Evolutionary conservation across 1,284 basidiomycete species (phyloP).

Genomic region (Coniferiporia sulphurascens): DNA sequence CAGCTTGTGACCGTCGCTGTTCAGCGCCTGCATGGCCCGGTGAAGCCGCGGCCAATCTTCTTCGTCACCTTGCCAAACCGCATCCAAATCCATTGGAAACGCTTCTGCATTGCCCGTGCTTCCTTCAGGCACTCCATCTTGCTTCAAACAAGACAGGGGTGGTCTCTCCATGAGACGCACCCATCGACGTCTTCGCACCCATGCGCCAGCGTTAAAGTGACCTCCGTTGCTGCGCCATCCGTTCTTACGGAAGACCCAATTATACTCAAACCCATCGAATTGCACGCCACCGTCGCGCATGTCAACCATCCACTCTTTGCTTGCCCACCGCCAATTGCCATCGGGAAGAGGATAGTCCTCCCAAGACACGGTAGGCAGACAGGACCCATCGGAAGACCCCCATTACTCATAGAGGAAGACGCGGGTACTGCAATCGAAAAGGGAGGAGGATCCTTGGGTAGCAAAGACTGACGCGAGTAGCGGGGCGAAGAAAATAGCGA

Average conservation of each 20-base stretch:
- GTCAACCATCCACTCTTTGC: constrained; percentile 77
- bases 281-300: constrained; percentile 78
- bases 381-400: constrained; percentile 10
- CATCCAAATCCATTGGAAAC: not conserved
- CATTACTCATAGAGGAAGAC: constrained; percentile 26
- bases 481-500: constrained; percentile 69
- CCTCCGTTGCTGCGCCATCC: constrained; percentile 63
- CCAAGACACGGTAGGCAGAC: constrained; percentile 52
- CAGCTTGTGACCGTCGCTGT: constrained; percentile 62
- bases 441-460: constrained; percentile 70
- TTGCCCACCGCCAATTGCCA: constrained; percentile 77
- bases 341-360: constrained; percentile 72
- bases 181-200: constrained; percentile 73
- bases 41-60: constrained; percentile 60
- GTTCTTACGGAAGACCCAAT: constrained; percentile 61
- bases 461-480: constrained; percentile 64
- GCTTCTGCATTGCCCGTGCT: not conserved
- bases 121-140: constrained; percentile 9
- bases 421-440: constrained; percentile 49
- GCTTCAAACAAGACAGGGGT: constrained; percentile 25
- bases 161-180: constrained; percentile 75
- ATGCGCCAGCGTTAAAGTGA: constrained; percentile 54
- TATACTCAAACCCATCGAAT: constrained; percentile 81
- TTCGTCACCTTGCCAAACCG: constrained; percentile 43
- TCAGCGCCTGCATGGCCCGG: constrained; percentile 44